Percentiles rank a stretch among this genome's conserved stretches.
Conservation (phyloP, 768 basidiomycete species). For the Terana coerulea region DNA sequence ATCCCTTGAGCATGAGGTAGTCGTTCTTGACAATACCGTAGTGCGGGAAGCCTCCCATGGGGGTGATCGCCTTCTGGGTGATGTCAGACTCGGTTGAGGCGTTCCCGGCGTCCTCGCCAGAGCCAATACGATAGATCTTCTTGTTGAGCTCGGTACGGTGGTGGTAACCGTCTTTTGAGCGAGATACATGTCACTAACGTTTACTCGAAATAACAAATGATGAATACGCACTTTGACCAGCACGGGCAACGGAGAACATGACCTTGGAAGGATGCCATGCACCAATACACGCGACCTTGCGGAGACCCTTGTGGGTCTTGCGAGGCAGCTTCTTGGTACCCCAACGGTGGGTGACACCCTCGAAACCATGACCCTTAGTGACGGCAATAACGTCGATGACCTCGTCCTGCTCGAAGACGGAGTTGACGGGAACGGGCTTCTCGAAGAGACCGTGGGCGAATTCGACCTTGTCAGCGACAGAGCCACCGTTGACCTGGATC, state of each 20-base stretch:
- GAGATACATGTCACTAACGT: background rate
- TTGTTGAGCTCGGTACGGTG: constrained; percentile 98
- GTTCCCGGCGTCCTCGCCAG: constrained; percentile 70
- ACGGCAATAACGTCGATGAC: constrained; percentile 96
- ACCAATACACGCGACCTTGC: constrained; percentile 99
- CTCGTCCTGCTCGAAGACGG: constrained; percentile 96
- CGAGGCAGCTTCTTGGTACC: constrained; percentile 98
- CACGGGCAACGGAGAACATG: constrained; percentile 99
- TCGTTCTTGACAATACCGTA: constrained; percentile 99
- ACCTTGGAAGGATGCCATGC: constrained; percentile 99
- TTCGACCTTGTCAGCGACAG: constrained; percentile 94
- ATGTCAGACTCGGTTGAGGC: constrained; percentile 94
- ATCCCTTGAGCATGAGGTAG: constrained; percentile 96
- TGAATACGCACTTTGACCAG: constrained; percentile 88
- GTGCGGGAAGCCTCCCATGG: constrained; percentile 98
- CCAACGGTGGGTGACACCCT: constrained; percentile 99
- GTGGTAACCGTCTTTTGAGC: constrained; percentile 76
- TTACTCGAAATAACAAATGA: background rate
- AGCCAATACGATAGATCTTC: constrained; percentile 95
- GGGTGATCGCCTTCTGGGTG: constrained; percentile 91
- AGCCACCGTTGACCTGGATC: constrained; percentile 99
- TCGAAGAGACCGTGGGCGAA: constrained; percentile 93
- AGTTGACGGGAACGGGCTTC: constrained; percentile 84
- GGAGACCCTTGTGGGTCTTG: constrained; percentile 99
- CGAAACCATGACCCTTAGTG: constrained; percentile 99